phyloP scores from a whole-genome alignment of 2,329 filamentous ascomycete genomes.

The Epichloe sibirici region DNA sequence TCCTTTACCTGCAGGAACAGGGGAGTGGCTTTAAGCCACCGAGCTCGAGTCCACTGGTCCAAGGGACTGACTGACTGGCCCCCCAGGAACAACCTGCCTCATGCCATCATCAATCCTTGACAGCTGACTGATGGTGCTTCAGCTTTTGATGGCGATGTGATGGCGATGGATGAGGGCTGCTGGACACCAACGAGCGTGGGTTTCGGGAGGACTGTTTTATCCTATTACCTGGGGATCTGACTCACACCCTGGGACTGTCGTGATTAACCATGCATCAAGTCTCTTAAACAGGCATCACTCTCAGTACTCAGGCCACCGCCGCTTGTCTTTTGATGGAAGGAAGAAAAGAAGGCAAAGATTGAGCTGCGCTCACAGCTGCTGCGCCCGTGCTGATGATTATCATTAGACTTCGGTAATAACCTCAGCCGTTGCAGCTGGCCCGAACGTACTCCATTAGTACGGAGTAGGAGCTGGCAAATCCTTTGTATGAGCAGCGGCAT shows the following conservation, averaged over 20 bases:
- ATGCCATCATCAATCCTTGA: no score
- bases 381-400: background rate
- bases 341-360: no score
- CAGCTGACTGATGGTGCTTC: background rate
- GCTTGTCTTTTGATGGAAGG: background rate
- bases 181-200: background rate
- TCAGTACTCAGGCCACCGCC: no score
- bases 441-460: no score
- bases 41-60: background rate
- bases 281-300: background rate
- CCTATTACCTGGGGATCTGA: background rate
- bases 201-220: background rate
- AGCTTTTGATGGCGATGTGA: background rate
- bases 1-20: background rate
- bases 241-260: background rate
- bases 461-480: no score
- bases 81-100: background rate
- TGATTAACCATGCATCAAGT: background rate
- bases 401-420: background rate
- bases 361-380: no score
- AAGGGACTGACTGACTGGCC: background rate
- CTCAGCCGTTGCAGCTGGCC: background rate
- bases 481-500: background rate
- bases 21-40: background rate
- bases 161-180: background rate